These are phyloP conservation scores for Perkinsus chesapeaki DNA, from an alignment of 169 alveolate species.

Conservation along the genomic window DNA sequence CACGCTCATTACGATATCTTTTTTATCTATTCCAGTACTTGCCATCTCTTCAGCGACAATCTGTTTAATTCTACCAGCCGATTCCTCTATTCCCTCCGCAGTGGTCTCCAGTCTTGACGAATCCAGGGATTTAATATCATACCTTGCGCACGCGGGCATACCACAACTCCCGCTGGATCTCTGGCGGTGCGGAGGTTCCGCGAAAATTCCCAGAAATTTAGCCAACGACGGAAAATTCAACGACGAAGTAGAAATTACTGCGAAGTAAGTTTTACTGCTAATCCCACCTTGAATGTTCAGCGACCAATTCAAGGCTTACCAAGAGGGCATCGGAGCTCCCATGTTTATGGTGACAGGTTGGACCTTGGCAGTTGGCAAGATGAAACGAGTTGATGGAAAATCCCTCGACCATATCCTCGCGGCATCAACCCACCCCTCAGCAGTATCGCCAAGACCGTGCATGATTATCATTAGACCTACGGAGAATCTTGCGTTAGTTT, in stretches of 20 bases:
- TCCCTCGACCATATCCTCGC: neutral
- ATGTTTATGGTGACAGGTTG: neutral
- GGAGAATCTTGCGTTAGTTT: neutral
- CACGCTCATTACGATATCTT: neutral
- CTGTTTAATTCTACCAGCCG: neutral
- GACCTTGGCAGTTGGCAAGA: neutral
- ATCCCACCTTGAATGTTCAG: no score
- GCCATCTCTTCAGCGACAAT: neutral
- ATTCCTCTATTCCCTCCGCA: neutral
- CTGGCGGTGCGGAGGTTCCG: no score
- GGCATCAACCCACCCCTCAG: neutral
- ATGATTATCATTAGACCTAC: neutral
- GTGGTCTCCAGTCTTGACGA: neutral
- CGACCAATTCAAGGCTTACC: neutral
- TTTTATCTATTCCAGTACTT: neutral
- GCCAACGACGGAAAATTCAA: no score
- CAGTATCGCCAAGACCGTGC: neutral
- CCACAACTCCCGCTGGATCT: no score
- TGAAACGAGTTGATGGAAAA: neutral
- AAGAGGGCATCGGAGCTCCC: conserved; percentile 1
- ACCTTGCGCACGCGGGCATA: neutral
- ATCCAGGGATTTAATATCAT: neutral
- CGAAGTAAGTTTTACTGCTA: no score
- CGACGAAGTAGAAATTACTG: no score
- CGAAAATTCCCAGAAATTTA: no score